These are phyloP conservation scores for Chrysoporthe austroafricana DNA, from an alignment of 2,329 filamentous ascomycete species.

Conservation along the genomic window DNA sequence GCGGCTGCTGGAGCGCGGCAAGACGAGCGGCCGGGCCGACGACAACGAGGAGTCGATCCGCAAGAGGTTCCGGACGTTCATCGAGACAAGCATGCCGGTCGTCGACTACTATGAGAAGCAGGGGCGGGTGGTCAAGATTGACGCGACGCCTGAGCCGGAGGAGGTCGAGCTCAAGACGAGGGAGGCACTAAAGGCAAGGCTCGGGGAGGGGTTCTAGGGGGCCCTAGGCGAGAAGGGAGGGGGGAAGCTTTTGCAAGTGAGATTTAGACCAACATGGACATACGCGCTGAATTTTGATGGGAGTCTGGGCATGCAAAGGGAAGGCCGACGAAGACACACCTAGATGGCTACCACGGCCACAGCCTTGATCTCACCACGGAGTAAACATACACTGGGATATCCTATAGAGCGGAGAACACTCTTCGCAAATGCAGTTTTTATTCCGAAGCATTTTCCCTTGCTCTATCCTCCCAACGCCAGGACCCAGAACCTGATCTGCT, in stretches of 20 bases:
- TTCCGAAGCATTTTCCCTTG: conserved; percentile 29
- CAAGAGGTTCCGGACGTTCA: conserved; percentile 93
- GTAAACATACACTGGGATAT: conserved; percentile 10
- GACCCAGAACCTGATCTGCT: conserved; percentile 17
- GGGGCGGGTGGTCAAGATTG: conserved; percentile 78
- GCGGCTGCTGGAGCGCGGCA: conserved; percentile 82
- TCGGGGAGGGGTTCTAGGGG: conserved; percentile 51
- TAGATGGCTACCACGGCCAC: conserved; percentile 15
- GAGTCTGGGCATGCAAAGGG: not conserved
- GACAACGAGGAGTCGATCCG: conserved; percentile 95
- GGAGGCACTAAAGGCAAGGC: conserved; percentile 51
- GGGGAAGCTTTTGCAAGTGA: not conserved
- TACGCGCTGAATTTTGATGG: not conserved
- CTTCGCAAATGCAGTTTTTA: conserved; percentile 28
- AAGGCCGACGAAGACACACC: conserved; percentile 8
- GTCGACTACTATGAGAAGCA: conserved; percentile 81
- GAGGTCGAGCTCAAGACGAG: conserved; percentile 60
- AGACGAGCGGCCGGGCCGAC: conserved; percentile 89
- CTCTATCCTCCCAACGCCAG: conserved; percentile 30
- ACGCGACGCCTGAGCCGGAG: conserved; percentile 70
- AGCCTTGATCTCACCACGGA: not conserved
- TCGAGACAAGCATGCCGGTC: conserved; percentile 97
- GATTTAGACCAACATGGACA: conserved; percentile 6
- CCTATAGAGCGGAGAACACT: conserved; percentile 14
- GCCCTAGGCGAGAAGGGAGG: not conserved